Evolutionary conservation across 768 basidiomycete species (phyloP).

Genomic region (Boletus bicolor): DNA sequence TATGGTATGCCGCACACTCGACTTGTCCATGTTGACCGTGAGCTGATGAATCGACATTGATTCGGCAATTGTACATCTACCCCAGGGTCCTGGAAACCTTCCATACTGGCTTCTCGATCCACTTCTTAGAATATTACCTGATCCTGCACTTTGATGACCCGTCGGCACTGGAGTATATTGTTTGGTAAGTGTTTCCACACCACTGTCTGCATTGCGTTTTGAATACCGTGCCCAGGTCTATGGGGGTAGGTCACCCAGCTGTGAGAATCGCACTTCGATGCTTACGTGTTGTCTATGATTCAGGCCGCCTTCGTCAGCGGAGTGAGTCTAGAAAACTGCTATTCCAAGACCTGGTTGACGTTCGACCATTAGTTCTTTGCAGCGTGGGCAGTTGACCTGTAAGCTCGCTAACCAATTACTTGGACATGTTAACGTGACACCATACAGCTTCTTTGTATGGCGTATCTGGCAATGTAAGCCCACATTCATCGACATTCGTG

Average conservation of each 20-base stretch:
- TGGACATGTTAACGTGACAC: not conserved
- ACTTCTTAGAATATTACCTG: slow-evolving; percentile 14
- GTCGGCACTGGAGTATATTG: not conserved
- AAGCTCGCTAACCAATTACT: not conserved
- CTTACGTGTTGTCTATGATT: not conserved
- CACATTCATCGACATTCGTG: not conserved
- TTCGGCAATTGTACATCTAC: not conserved
- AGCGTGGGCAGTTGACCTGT: slow-evolving; percentile 3
- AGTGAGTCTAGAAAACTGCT: not conserved
- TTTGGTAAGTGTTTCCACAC: slow-evolving; percentile 7
- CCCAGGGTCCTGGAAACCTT: slow-evolving; percentile 12
- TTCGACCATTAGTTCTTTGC: not conserved
- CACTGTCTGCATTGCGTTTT: not conserved
- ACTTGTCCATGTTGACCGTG: no score
- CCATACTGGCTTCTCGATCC: slow-evolving; percentile 14
- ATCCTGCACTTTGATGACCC: slow-evolving; percentile 12
- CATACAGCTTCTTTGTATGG: slow-evolving; percentile 17
- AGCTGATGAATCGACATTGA: not conserved
- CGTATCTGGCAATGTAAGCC: slow-evolving; percentile 18
- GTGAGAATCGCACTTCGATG: not conserved
- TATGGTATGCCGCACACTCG: slow-evolving; percentile 8
- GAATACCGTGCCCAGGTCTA: slow-evolving; percentile 4
- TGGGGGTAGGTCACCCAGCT: not conserved
- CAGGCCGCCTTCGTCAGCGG: slow-evolving; percentile 9
- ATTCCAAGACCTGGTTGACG: not conserved